Evolutionary conservation across 176 grass and related monocot genomes (phyloP), one percentile per base, ranked within the genome.

Genomic region (Oryza nivara): DNA sequence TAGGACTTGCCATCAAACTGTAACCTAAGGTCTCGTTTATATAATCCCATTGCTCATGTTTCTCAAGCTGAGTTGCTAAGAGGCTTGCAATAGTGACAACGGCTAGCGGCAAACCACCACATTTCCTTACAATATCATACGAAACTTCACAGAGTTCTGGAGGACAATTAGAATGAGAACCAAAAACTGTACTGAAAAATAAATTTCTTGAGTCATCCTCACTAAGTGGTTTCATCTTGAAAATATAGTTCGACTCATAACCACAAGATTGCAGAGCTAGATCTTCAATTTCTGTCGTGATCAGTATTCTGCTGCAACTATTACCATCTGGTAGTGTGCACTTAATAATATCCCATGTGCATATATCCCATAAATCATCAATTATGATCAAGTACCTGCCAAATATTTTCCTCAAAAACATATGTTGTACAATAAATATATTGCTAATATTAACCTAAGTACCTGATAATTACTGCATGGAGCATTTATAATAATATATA

Each of bases 301-400:
- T 68, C 8, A 87, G 35, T 68, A 87, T 9, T 74, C 23, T 73
- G 26, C 78, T 81, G 63, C 23, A 16, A 23, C 25, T 14, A 46
- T 58, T 68, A n/a, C 63, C 19, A 44, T 68, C 78, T n/a, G 85
- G 85, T 41, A 87, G 32, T 7, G 78, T 45, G 32, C 8, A 11
- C 40, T 12, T 75, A 34, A 87, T 2, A 7, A 81, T 68, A 43
- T 87, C 85, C 85, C 77, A 87, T 25, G 78, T 75, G 54, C 72
- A 74, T 1, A 11, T 43, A 35, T 14, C 9, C 11, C 78, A 81
- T 81, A 87, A 5, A 81, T 81, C 85, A 67, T 87, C 85, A 75
- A 87, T 10, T 23, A 87, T 7, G 7, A 87, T 87, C 70, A 87
- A 75, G 70, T 87, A 87, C 70, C 85, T 87, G 70, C 1, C 41